These are phyloP conservation scores for Wakefieldia striispora DNA, from an alignment of 768 basidiomycete species.

Conservation along the genomic window DNA sequence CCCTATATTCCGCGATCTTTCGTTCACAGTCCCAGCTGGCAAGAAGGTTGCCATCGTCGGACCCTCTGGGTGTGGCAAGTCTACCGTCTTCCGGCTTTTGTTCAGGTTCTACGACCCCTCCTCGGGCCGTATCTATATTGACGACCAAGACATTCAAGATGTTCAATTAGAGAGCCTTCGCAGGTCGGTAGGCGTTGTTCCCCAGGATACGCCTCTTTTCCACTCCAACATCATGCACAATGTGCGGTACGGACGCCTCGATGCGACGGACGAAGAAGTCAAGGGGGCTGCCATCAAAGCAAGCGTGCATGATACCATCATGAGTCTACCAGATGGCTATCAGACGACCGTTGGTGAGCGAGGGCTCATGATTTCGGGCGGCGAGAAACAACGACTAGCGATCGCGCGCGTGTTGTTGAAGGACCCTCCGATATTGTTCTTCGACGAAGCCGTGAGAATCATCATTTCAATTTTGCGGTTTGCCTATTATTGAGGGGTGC, in stretches of 20 bases:
- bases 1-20: slow-evolving; percentile 85
- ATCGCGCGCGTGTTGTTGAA: slow-evolving; percentile 91
- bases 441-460: slow-evolving; percentile 89
- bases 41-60: slow-evolving; percentile 98
- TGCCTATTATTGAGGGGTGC: background rate
- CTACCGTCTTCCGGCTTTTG: slow-evolving; percentile 90
- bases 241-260: slow-evolving; percentile 85
- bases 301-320: slow-evolving; percentile 80
- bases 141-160: slow-evolving; percentile 81
- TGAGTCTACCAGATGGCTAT: slow-evolving; percentile 82
- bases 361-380: slow-evolving; percentile 97
- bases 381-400: slow-evolving; percentile 96
- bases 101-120: slow-evolving; percentile 92
- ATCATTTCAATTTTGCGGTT: background rate
- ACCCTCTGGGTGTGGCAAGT: slow-evolving; percentile 96
- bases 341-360: slow-evolving; percentile 91
- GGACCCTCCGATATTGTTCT: slow-evolving; percentile 94
- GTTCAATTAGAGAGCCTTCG: slow-evolving; percentile 74
- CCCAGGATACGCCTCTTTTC: slow-evolving; percentile 97
- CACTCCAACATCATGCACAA: slow-evolving; percentile 96
- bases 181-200: slow-evolving; percentile 84
- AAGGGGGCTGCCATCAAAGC: slow-evolving; percentile 80
- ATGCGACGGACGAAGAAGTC: slow-evolving; percentile 89
- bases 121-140: slow-evolving; percentile 78
- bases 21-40: slow-evolving; percentile 91